phyloP scores from a whole-genome alignment of 192 early-diverging fungal species.

The Entomortierella chlamydospora region DNA sequence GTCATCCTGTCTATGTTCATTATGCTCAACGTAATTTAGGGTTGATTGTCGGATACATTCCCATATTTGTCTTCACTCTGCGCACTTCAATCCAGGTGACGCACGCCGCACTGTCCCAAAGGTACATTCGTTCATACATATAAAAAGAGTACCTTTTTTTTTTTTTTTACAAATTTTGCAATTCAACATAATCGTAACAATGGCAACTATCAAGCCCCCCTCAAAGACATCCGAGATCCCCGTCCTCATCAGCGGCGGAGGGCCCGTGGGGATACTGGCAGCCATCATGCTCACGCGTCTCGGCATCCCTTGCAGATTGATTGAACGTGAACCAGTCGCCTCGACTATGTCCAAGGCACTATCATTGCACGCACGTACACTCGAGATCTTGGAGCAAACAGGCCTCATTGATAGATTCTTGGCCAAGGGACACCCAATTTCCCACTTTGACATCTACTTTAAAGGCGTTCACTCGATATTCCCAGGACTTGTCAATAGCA shows the following conservation, averaged over 20 bases:
- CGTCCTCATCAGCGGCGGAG: constrained; percentile 51
- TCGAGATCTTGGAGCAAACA: constrained; percentile 44
- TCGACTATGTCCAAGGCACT: constrained; percentile 45
- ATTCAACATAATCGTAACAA: not conserved
- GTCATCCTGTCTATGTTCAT: too few species aligned
- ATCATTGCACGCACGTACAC: constrained; percentile 41
- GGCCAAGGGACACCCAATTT: constrained; percentile 30
- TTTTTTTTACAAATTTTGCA: too few species aligned
- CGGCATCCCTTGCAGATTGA: constrained; percentile 29
- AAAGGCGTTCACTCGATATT: constrained; percentile 13
- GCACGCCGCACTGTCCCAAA: too few species aligned
- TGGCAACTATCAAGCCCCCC: not conserved
- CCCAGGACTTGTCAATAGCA: constrained; percentile 29
- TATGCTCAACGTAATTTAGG: too few species aligned
- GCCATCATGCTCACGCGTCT: constrained; percentile 45
- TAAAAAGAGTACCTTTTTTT: not conserved
- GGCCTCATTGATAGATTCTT: constrained; percentile 41
- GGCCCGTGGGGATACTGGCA: constrained; percentile 45
- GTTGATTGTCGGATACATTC: not conserved
- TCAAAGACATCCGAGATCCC: constrained; percentile 19
- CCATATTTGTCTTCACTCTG: not conserved
- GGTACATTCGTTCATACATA: too few species aligned
- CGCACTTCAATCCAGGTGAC: too few species aligned
- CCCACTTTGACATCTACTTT: constrained; percentile 37
- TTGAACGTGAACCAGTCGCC: constrained; percentile 33